These are phyloP conservation scores for Tetrastigma voinierianum DNA, from an alignment of 164 flowering plant species.

Conservation along the genomic window DNA sequence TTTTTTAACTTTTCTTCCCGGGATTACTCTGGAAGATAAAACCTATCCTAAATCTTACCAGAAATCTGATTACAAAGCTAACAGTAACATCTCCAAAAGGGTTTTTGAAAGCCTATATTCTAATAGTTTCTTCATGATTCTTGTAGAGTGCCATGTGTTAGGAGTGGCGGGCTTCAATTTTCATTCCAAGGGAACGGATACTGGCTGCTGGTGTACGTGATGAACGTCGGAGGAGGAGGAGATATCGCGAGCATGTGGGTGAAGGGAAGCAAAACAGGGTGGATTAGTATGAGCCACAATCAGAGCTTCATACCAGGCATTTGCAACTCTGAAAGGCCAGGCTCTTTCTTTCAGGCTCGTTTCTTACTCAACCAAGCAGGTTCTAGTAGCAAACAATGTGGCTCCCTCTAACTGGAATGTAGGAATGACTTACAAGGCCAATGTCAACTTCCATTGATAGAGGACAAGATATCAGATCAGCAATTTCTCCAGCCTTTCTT, in stretches of 20 bases:
- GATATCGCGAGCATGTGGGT: conserved; percentile 75
- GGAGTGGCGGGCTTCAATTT: conserved; percentile 61
- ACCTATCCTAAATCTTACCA: too few species aligned
- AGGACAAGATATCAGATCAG: not conserved
- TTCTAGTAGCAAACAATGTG: conserved; percentile 48
- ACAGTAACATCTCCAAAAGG: too few species aligned
- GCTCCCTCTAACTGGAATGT: conserved; percentile 44
- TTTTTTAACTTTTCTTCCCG: too few species aligned
- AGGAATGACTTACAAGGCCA: conserved; percentile 51
- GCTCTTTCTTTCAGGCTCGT: conserved; percentile 74
- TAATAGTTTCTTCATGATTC: too few species aligned
- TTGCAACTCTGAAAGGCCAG: conserved; percentile 67
- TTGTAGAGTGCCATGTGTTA: conserved; percentile 66
- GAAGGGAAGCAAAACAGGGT: conserved; percentile 58
- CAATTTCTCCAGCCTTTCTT: not conserved
- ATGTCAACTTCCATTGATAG: conserved; percentile 58
- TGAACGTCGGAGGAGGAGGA: conserved; percentile 91
- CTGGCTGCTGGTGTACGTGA: conserved; percentile 86
- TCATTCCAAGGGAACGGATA: conserved; percentile 83
- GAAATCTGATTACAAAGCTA: too few species aligned
- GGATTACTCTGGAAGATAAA: too few species aligned
- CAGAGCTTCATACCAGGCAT: conserved; percentile 97
- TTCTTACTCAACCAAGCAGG: conserved; percentile 55
- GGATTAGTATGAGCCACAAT: conserved; percentile 79
- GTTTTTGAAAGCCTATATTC: too few species aligned